Conservation (phyloP, 2,329 filamentous ascomycete genomes). For the Colletotrichum nymphaeae region DNA sequence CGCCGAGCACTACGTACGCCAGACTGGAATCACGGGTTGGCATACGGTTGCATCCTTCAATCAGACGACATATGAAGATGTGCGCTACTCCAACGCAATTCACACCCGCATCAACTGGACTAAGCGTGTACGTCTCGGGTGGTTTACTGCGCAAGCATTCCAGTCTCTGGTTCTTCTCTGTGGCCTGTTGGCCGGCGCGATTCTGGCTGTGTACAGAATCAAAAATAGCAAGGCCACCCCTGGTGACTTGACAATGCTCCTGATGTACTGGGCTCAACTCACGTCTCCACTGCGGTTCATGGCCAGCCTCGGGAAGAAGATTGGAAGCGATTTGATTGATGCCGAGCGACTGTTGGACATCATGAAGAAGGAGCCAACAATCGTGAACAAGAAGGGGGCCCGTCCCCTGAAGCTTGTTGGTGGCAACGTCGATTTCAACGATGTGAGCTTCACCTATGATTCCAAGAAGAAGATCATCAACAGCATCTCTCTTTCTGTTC, state of each 20-base stretch:
- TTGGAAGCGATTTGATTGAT: slow-evolving; percentile 68
- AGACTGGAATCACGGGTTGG: slow-evolving; percentile 69
- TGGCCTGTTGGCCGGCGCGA: slow-evolving; percentile 74
- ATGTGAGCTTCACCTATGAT: slow-evolving; percentile 70
- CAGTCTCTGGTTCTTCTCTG: slow-evolving; percentile 70
- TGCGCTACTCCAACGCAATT: slow-evolving; percentile 64
- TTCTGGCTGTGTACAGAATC: slow-evolving; percentile 73
- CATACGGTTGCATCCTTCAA: slow-evolving; percentile 71
- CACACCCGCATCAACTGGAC: slow-evolving; percentile 34
- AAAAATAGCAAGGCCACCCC: slow-evolving; percentile 69
- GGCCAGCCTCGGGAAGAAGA: slow-evolving; percentile 64
- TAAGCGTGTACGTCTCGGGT: slow-evolving; percentile 30
- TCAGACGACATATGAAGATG: slow-evolving; percentile 67
- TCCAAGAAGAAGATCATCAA: slow-evolving; percentile 69
- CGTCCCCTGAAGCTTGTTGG: slow-evolving; percentile 61
- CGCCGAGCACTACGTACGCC: slow-evolving; percentile 65
- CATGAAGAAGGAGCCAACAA: slow-evolving; percentile 67
- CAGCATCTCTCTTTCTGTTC: slow-evolving; percentile 61
- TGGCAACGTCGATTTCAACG: slow-evolving; percentile 65
- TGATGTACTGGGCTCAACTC: slow-evolving; percentile 81
- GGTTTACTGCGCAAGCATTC: slow-evolving; percentile 34
- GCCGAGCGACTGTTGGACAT: slow-evolving; percentile 68
- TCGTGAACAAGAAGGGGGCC: slow-evolving; percentile 63
- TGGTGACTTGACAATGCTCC: slow-evolving; percentile 76
- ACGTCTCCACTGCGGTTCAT: slow-evolving; percentile 80